These are phyloP conservation scores for Fusarium armeniacum DNA, from an alignment of 2,329 filamentous ascomycete species.

Conservation along the genomic window DNA sequence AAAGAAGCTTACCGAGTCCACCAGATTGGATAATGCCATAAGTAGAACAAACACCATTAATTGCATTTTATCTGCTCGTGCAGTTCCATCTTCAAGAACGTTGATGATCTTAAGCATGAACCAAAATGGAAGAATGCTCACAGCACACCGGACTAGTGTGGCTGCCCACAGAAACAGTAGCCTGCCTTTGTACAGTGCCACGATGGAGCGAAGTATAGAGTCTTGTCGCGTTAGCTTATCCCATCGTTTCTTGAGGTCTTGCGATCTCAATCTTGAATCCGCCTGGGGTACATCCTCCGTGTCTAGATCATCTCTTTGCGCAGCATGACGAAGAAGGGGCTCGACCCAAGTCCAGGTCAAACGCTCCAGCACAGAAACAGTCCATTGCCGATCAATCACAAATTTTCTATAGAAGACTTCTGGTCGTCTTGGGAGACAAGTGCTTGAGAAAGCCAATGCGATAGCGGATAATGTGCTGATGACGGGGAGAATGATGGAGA, in stretches of 20 bases:
- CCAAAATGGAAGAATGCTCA: slow-evolving; percentile 78
- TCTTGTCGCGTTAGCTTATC: slow-evolving; percentile 58
- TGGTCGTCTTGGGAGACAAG: slow-evolving; percentile 74
- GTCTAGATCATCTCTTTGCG: slow-evolving; percentile 70
- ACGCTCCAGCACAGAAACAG: slow-evolving; percentile 69
- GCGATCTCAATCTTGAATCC: slow-evolving; percentile 65
- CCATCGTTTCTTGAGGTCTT: slow-evolving; percentile 65
- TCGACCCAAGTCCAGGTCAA: slow-evolving; percentile 76
- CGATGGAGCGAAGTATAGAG: slow-evolving; percentile 71
- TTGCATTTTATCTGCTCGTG: slow-evolving; percentile 61
- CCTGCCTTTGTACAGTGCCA: slow-evolving; percentile 67
- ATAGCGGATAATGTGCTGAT: slow-evolving; percentile 61
- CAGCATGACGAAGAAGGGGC: slow-evolving; percentile 67
- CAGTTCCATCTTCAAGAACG: slow-evolving; percentile 69
- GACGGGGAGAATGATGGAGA: slow-evolving; percentile 58
- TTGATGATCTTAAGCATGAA: slow-evolving; percentile 75
- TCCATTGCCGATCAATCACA: slow-evolving; percentile 73
- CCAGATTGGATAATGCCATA: slow-evolving; percentile 70
- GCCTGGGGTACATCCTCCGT: slow-evolving; percentile 72
- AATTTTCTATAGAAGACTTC: slow-evolving; percentile 71
- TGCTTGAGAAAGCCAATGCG: slow-evolving; percentile 60
- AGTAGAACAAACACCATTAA: slow-evolving; percentile 77
- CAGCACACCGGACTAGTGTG: slow-evolving; percentile 65
- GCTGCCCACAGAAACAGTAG: slow-evolving; percentile 71
- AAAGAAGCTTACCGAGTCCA: slow-evolving; percentile 57